Conservation (phyloP, 768 basidiomycete species). For the Phylloporus sp. region DNA sequence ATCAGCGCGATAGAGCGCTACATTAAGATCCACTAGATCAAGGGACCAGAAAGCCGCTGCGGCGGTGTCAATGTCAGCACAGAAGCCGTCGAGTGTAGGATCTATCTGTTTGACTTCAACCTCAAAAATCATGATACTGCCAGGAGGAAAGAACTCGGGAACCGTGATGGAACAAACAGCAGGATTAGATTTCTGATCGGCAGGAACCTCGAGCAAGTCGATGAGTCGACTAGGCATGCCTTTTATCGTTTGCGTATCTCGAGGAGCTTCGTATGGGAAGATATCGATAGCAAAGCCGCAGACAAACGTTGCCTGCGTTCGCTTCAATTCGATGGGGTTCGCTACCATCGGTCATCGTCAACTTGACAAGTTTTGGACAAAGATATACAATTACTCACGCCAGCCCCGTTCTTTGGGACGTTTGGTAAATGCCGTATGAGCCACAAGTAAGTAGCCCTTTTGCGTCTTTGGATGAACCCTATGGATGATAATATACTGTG, state of each 20-base stretch:
- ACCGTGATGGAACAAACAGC: conserved; percentile 74
- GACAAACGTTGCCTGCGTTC: conserved; percentile 76
- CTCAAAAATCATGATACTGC: conserved; percentile 89
- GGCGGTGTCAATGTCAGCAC: conserved; percentile 63
- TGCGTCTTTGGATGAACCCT: conserved; percentile 87
- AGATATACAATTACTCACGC: conserved; percentile 44
- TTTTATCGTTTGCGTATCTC: conserved; percentile 49
- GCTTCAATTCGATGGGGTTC: conserved; percentile 75
- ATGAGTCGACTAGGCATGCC: conserved; percentile 70
- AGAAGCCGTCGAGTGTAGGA: conserved; percentile 64
- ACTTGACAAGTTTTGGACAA: background rate
- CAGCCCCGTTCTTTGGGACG: conserved; percentile 74
- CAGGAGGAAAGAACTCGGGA: conserved; percentile 91
- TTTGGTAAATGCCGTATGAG: conserved; percentile 88
- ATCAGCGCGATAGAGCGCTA: conserved; percentile 79
- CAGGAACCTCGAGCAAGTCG: conserved; percentile 54
- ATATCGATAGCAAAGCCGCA: conserved; percentile 74
- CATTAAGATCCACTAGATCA: conserved; percentile 84
- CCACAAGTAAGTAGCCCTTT: conserved; percentile 88
- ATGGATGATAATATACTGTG: conserved; percentile 88
- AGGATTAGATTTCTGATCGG: conserved; percentile 56
- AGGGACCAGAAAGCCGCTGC: conserved; percentile 69
- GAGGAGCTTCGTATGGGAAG: conserved; percentile 48
- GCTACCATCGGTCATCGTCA: conserved; percentile 41
- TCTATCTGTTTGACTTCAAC: conserved; percentile 78